Conservation (phyloP, 352 stramenopile species). For the Phytophthora cryptogea region DNA sequence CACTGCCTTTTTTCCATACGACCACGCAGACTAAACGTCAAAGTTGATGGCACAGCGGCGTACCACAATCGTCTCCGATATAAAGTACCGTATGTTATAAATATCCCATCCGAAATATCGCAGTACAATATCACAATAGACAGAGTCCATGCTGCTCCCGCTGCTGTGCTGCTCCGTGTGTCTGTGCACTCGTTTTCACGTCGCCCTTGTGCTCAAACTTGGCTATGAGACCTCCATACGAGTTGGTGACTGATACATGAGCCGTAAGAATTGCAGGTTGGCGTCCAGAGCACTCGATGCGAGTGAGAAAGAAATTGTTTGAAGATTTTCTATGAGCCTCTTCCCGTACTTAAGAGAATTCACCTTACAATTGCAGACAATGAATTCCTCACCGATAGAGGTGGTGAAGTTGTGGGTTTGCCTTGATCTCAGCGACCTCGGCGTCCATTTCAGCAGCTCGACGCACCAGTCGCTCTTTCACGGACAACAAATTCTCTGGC, state of each 20-base stretch:
- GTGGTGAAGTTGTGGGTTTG: slow-evolving; percentile 66
- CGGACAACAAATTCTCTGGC: slow-evolving; percentile 56
- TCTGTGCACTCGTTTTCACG: not conserved
- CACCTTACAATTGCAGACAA: too few species aligned
- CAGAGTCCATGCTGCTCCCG: not conserved
- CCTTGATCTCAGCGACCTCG: slow-evolving; percentile 59
- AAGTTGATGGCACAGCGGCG: not conserved
- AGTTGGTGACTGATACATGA: too few species aligned
- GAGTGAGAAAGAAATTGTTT: too few species aligned
- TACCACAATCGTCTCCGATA: not conserved
- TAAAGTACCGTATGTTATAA: not conserved
- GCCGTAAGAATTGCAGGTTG: too few species aligned
- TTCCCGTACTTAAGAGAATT: too few species aligned
- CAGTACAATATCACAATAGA: not conserved
- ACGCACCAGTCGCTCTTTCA: slow-evolving; percentile 68
- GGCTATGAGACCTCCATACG: too few species aligned
- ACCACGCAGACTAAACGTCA: not conserved
- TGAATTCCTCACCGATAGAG: slow-evolving; percentile 53
- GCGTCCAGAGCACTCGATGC: too few species aligned
- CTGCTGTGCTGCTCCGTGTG: not conserved
- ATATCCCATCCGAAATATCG: not conserved
- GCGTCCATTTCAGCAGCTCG: slow-evolving; percentile 51
- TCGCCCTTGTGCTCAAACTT: too few species aligned
- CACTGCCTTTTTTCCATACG: not conserved
- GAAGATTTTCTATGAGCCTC: too few species aligned